A percentile compares a stretch with the other conserved stretches of the same genome.
phyloP scores from a whole-genome alignment of 2,329 filamentous ascomycete genomes.

The Paecilomyces variotii region DNA sequence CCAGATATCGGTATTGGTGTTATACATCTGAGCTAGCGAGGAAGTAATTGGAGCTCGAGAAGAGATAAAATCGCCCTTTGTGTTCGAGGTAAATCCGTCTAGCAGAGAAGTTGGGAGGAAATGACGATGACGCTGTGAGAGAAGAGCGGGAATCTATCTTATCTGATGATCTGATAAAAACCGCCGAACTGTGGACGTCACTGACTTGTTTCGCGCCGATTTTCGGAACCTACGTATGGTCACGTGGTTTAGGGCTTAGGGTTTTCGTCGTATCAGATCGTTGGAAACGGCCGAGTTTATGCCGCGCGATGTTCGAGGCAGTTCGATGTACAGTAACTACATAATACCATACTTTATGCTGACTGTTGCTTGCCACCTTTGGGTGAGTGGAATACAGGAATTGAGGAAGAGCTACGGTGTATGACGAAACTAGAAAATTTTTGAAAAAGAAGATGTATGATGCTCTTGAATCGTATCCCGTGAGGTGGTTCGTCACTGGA shows the following conservation, averaged over 20 bases:
- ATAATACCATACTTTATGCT: not conserved
- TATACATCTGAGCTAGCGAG: conserved; percentile 32
- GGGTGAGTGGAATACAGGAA: not conserved
- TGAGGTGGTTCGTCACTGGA: conserved; percentile 10
- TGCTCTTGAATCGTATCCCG: not conserved
- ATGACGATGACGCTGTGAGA: not conserved
- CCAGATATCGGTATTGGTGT: conserved; percentile 50
- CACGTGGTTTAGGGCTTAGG: conserved; percentile 4
- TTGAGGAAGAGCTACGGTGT: not conserved
- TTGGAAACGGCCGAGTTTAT: not conserved
- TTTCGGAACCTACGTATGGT: not conserved
- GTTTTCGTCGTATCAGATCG: not conserved
- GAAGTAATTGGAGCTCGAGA: not conserved
- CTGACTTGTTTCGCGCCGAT: not conserved
- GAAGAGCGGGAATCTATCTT: not conserved
- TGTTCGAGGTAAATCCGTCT: not conserved
- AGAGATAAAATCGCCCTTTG: not conserved
- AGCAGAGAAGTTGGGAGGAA: not conserved
- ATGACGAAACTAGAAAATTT: not conserved
- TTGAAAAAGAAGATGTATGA: not conserved
- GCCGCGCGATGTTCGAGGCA: not conserved
- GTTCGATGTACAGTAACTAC: not conserved
- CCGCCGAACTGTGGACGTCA: conserved; percentile 1
- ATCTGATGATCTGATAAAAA: conserved; percentile 3
- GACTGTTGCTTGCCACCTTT: not conserved